Evolutionary conservation across 2,329 filamentous ascomycete genomes (phyloP), one percentile per base, ranked within the genome.

Genomic region (Pseudocercospora ulei): DNA sequence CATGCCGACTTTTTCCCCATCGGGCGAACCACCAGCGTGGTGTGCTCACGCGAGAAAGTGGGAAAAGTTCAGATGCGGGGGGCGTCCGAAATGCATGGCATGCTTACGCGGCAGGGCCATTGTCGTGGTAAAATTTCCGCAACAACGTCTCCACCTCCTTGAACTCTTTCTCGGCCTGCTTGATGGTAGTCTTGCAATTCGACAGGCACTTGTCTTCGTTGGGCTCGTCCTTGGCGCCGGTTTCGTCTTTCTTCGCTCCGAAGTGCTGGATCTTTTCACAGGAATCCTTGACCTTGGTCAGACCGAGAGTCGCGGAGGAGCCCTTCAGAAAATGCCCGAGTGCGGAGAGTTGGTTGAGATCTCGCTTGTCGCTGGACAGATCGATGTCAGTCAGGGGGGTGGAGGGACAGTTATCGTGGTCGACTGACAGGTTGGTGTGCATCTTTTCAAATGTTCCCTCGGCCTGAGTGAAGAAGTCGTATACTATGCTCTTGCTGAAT

Each of bases 191-290:
- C 50, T 69, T 69, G 56, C 93, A 83, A 45, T 75, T 76, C 46
- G 72, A 63, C 22, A 95, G 68, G 54, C 80, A 85, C 33, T 76
- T 65, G 2, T 76, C 67, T 43, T 79, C 70, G 54, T 92, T 76
- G 1, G 68, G 65, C 57, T 84, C 77, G 40, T 76, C 70, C 25
- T 69, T 65, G 4, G 69, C 71, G 26, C 86, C 86, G 27, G 82
- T 79, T 44, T 83, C 75, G 52, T 88, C 86, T 64, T 87, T 84
- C 55, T 74, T 71, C 56, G 82, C 81, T 51, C 88, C 88, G 60
- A 79, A 92, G 57, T 93, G 81, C 64, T 98, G 88, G 56, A 98
- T 95, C 70, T 92, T 86, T 65, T 96, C 87, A 66, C 90, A 98
- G 47, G 77, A 80, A 57, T 95, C 86, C 61, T 85, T 83, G 55